Percentiles rank a stretch among this genome's conserved stretches.
Evolutionary conservation across 2,329 filamentous ascomycete species (phyloP).

Genomic region (Monilinia aucupariae): DNA sequence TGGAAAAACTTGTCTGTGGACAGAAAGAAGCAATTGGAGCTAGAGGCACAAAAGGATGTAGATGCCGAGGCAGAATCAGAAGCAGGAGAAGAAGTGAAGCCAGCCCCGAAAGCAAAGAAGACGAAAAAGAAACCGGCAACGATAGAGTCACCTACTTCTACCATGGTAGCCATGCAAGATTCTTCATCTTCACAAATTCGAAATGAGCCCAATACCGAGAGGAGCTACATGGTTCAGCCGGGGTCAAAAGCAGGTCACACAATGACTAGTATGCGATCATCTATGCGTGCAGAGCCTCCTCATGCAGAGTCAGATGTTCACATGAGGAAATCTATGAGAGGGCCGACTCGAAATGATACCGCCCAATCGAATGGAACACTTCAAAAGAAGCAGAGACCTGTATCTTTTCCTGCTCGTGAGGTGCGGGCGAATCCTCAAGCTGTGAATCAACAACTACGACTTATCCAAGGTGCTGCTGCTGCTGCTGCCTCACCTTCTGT

Average conservation of each 20-base stretch:
- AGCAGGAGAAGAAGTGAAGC: slow-evolving; percentile 38
- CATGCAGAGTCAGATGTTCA: slow-evolving; percentile 25
- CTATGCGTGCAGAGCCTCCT: slow-evolving; percentile 40
- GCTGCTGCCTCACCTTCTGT: slow-evolving; percentile 19
- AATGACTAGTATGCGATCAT: slow-evolving; percentile 40
- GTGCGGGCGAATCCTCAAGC: slow-evolving; percentile 21
- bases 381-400: slow-evolving; percentile 37
- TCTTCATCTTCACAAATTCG: slow-evolving; percentile 18
- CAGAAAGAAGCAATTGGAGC: slow-evolving; percentile 54
- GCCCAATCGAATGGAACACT: slow-evolving; percentile 30
- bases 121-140: slow-evolving; percentile 26
- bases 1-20: slow-evolving; percentile 62
- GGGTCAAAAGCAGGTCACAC: slow-evolving; percentile 31
- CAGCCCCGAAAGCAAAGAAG: slow-evolving; percentile 28
- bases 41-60: slow-evolving; percentile 45
- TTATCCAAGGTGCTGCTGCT: slow-evolving; percentile 25
- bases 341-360: slow-evolving; percentile 22
- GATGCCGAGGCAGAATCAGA: slow-evolving; percentile 38
- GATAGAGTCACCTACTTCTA: neutral
- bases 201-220: slow-evolving; percentile 24
- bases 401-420: slow-evolving; percentile 24
- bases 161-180: neutral
- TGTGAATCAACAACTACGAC: slow-evolving; percentile 25
- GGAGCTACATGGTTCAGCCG: slow-evolving; percentile 40
- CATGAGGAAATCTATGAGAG: slow-evolving; percentile 34